These are phyloP conservation scores for Calendula officinalis DNA, from an alignment of 129 eudicot species.

Conservation along the genomic window DNA sequence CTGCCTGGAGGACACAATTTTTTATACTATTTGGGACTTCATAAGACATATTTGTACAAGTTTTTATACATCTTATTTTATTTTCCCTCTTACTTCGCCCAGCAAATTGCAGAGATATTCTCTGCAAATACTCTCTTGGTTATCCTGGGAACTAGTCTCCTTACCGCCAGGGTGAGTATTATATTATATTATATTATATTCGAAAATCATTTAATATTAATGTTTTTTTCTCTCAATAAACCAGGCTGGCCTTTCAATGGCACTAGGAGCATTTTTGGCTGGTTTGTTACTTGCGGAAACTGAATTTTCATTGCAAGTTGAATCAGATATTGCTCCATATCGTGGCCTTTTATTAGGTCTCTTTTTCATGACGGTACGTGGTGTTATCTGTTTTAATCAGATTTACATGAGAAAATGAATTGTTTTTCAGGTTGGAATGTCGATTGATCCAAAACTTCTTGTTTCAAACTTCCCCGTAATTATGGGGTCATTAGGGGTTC, in stretches of 20 bases:
- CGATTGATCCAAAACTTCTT: slow-evolving; percentile 96
- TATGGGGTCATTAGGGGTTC: slow-evolving; percentile 71
- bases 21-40: slow-evolving; percentile 13
- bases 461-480: slow-evolving; percentile 86
- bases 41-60: slow-evolving; percentile 4
- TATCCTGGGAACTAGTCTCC: slow-evolving; percentile 93
- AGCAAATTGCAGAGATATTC: slow-evolving; percentile 94
- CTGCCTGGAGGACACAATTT: slow-evolving; percentile 98
- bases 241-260: slow-evolving; percentile 99
- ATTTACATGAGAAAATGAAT: neutral
- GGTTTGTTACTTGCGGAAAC: slow-evolving; percentile 99
- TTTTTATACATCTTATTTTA: slow-evolving; percentile 9
- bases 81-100: slow-evolving; percentile 67
- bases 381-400: slow-evolving; percentile 1
- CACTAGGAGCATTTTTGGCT: slow-evolving; percentile 98
- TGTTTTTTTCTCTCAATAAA: slow-evolving; percentile 10
- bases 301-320: slow-evolving; percentile 95
- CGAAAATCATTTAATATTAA: neutral
- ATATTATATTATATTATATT: neutral
- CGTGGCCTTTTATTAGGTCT: slow-evolving; percentile 98
- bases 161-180: slow-evolving; percentile 97
- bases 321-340: slow-evolving; percentile 99
- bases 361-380: slow-evolving; percentile 99
- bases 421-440: slow-evolving; percentile 94
- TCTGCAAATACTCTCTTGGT: slow-evolving; percentile 96